phyloP scores from a whole-genome alignment of 2,329 filamentous ascomycete genomes.

The Aspergillus uvarum region DNA sequence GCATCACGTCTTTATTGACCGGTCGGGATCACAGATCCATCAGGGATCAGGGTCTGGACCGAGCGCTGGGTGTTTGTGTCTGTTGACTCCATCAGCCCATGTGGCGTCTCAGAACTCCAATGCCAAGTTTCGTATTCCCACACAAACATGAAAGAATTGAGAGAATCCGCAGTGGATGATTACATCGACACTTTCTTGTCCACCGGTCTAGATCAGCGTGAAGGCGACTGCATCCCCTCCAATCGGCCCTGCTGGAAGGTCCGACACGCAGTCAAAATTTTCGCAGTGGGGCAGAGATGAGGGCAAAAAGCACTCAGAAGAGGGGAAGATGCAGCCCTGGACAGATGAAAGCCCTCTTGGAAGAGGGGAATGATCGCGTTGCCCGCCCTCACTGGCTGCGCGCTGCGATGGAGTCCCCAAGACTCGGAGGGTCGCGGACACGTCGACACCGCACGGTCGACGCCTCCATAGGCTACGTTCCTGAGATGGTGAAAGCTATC shows the following conservation, averaged over 20 bases:
- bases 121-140: neutral
- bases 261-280: neutral
- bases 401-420: neutral
- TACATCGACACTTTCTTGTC: neutral
- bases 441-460: neutral
- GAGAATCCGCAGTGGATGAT: neutral
- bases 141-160: neutral
- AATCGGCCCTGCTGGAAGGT: neutral
- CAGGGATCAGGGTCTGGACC: neutral
- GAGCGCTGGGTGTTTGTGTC: neutral
- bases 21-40: neutral
- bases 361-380: neutral
- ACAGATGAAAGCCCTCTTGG: neutral
- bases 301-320: neutral
- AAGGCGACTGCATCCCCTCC: neutral
- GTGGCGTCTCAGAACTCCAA: neutral
- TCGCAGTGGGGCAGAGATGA: neutral
- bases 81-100: neutral
- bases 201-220: neutral
- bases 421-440: neutral
- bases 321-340: neutral
- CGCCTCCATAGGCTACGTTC: neutral
- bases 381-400: neutral
- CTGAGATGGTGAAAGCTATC: neutral
- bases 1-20: neutral